Percentiles rank a stretch among this genome's conserved stretches.
phyloP scores from a whole-genome alignment of 2,329 filamentous ascomycete genomes.

The Paramyrothecium roridum region DNA sequence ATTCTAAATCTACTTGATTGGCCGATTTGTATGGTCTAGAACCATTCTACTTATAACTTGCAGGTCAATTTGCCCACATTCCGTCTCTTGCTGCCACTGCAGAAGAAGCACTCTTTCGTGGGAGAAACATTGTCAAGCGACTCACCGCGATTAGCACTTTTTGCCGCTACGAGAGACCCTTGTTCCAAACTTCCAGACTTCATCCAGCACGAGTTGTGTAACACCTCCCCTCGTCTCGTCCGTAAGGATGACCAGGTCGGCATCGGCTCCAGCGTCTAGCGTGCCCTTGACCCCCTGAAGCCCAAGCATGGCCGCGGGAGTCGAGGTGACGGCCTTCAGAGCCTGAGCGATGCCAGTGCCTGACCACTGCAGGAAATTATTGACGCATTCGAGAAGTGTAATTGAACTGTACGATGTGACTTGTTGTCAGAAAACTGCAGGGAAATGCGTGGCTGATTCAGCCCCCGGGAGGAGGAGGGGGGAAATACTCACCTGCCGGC shows the following conservation, averaged over 20 bases:
- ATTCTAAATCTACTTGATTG: background rate
- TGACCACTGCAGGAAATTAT: constrained; percentile 76
- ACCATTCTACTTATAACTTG: background rate
- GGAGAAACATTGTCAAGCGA: background rate
- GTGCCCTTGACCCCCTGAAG: constrained; percentile 64
- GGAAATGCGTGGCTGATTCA: background rate
- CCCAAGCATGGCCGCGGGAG: constrained; percentile 74
- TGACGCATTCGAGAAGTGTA: constrained; percentile 76
- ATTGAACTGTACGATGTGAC: constrained; percentile 48
- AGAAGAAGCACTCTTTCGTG: no score
- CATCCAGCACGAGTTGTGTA: constrained; percentile 60
- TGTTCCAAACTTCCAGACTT: constrained; percentile 77
- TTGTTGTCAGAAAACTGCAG: background rate
- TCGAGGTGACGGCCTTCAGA: constrained; percentile 69
- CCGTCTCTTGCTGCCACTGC: no score
- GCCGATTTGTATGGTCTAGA: background rate
- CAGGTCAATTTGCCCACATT: no score
- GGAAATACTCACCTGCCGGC: constrained; percentile 63
- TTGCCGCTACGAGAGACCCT: constrained; percentile 35
- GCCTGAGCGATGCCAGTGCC: constrained; percentile 66
- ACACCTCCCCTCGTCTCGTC: constrained; percentile 42
- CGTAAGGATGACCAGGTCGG: constrained; percentile 66
- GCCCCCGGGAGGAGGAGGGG: no score
- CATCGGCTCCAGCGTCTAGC: constrained; percentile 60
- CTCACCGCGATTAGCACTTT: background rate